Base-by-base conservation (phyloP, 495 filamentous ascomycete species). In the Podospora pseudocomata region DNA sequence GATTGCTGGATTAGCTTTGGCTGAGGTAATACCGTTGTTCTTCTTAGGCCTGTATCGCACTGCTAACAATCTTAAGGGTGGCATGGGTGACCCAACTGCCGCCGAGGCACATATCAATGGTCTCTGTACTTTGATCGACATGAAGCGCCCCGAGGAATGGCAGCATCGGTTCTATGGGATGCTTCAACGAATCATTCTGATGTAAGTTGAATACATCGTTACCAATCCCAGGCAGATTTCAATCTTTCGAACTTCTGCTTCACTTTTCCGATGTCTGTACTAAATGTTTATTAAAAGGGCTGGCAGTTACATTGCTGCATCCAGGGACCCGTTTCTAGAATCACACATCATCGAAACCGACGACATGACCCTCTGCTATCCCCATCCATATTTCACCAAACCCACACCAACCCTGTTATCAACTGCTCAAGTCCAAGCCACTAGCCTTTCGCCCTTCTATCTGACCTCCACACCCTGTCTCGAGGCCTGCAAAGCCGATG, bases 401-500 rank as follows among this genome's bases (percentile, higher is more conserved):
- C 55, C 67, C 0, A 66, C 73, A 11, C 60, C 68, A 2, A 56
- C 68, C 1, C 39, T 70, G 0, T 73, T 73, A 16, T 67, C 65
- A 28, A 59, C 67, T 1, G 69, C 69, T 0, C 69, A 65, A 15
- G 66, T 73, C 60, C 49, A 64, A 20, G 68, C 71, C 16, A 72
- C 70, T 15, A 55, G 55, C 16, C 70, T 75, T 0, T 75, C 71
- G 1, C 69, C 74, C 2, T 73, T 73, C 53, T 73, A 73, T 53
- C 16, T 72, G 6, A 54, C 65, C 26, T 65, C 70, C 5, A 60
- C 69, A 4, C 74, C 68, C 5, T 54, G 63, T 39, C 19, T 73
- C 5, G 70, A 73, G 61, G 72, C 70, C 6, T 75, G 74, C 56
- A 73, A 73, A 39, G 68, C 70, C 5, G 71, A 75, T 55, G 65